Percentiles rank a stretch among this genome's conserved stretches.
These are phyloP conservation scores for Aureobasidium sp. DNA, from an alignment of 2,329 filamentous ascomycete genomes.

Conservation along the genomic window DNA sequence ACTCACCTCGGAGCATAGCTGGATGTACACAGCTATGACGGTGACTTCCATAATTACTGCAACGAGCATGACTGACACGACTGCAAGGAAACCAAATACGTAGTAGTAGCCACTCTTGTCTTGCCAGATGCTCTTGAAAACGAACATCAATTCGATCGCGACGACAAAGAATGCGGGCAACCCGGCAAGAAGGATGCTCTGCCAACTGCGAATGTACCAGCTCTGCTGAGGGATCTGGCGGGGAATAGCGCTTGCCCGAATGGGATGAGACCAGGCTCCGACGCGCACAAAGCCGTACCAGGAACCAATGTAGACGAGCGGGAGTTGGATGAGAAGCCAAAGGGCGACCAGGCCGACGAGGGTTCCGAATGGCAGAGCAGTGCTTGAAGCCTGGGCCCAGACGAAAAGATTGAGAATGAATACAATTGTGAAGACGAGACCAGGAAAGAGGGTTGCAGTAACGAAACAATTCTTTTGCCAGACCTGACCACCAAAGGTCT, in stretches of 20 bases:
- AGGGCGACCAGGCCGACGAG: slow-evolving; percentile 64
- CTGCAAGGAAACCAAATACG: slow-evolving; percentile 76
- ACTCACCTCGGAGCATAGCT: slow-evolving; percentile 66
- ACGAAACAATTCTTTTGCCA: slow-evolving; percentile 68
- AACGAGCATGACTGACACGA: slow-evolving; percentile 65
- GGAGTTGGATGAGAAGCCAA: slow-evolving; percentile 81
- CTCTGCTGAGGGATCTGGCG: slow-evolving; percentile 67
- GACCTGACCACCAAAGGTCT: slow-evolving; percentile 69
- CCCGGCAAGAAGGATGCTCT: slow-evolving; percentile 64
- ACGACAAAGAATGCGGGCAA: slow-evolving; percentile 79
- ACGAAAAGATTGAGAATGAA: slow-evolving; percentile 84
- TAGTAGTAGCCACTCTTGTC: slow-evolving; percentile 92
- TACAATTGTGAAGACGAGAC: slow-evolving; percentile 64
- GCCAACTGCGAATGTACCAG: slow-evolving; percentile 64
- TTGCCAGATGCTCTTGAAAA: slow-evolving; percentile 82
- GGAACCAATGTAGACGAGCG: slow-evolving; percentile 72
- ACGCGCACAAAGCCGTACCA: slow-evolving; percentile 67
- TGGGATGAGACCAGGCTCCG: slow-evolving; percentile 71
- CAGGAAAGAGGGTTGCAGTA: slow-evolving; percentile 72
- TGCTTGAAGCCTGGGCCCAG: slow-evolving; percentile 83
- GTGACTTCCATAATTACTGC: slow-evolving; percentile 77
- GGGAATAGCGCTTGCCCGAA: slow-evolving; percentile 64
- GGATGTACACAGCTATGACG: slow-evolving; percentile 73
- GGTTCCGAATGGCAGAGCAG: slow-evolving; percentile 76
- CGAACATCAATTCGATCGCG: slow-evolving; percentile 79